These are phyloP conservation scores for Cruciata laevipes DNA, from an alignment of 257 asterid genomes.

Conservation along the genomic window DNA sequence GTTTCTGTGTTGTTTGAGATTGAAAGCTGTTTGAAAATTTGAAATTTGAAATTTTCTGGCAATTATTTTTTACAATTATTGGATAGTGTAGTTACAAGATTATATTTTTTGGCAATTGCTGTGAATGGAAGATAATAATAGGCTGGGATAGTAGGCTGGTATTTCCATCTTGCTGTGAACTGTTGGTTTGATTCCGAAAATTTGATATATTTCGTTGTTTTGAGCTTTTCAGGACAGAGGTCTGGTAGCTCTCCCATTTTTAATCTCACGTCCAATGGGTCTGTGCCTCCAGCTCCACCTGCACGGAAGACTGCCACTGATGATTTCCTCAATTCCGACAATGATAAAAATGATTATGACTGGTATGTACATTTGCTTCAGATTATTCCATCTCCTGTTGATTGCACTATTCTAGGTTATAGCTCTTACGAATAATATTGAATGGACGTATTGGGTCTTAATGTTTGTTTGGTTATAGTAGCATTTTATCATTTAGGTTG, in stretches of 20 bases:
- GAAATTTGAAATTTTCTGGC: conserved; percentile 17
- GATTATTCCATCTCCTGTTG: conserved; percentile 17
- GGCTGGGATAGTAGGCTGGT: conserved; percentile 5
- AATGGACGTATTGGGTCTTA: neutral
- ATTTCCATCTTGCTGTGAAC: neutral
- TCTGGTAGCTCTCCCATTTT: conserved; percentile 59
- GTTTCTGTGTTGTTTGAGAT: conserved; percentile 9
- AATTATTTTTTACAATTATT: conserved; percentile 8
- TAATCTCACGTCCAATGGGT: conserved; percentile 36
- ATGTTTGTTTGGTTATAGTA: neutral
- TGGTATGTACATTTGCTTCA: conserved; percentile 43
- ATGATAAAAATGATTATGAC: conserved; percentile 93
- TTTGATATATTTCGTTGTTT: neutral
- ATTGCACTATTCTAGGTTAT: conserved; percentile 3
- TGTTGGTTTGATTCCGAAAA: neutral
- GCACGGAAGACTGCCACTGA: conserved; percentile 75
- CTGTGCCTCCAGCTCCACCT: conserved; percentile 30
- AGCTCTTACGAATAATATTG: neutral
- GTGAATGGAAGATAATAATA: conserved; percentile 12
- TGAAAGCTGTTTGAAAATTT: conserved; percentile 13
- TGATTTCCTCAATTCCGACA: conserved; percentile 90
- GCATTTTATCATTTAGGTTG: neutral
- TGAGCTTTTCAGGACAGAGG: conserved; percentile 47
- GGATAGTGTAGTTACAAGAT: neutral
- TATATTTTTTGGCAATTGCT: conserved; percentile 1